These are phyloP conservation scores for Hygrophorus russula DNA, from an alignment of 768 basidiomycete species.

Conservation along the genomic window DNA sequence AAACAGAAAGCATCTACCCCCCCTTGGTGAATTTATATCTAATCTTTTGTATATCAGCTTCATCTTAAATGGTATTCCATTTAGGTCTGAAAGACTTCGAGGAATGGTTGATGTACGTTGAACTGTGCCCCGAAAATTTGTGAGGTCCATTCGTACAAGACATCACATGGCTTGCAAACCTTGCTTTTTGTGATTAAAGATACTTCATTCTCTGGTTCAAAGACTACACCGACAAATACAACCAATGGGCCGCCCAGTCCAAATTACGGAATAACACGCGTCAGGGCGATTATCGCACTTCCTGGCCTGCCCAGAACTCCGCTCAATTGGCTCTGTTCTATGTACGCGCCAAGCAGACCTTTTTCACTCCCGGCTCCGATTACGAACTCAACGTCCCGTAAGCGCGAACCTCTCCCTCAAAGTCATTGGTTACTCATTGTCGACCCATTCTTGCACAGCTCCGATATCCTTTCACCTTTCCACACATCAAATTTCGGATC, in stretches of 20 bases:
- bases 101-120: conserved; percentile 49
- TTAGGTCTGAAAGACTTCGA: conserved; percentile 63
- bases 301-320: conserved; percentile 33
- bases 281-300: conserved; percentile 18
- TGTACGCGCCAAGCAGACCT: conserved; percentile 69
- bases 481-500: conserved; percentile 27
- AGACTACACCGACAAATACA: conserved; percentile 48
- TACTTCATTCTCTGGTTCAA: conserved; percentile 78
- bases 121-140: conserved; percentile 67
- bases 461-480: conserved; percentile 52
- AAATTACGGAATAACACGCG: conserved; percentile 21
- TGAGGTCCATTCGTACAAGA: conserved; percentile 18
- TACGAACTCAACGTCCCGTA: conserved; percentile 60
- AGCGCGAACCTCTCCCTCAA: too few relatives aligned
- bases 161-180: neutral
- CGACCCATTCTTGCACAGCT: conserved; percentile 10
- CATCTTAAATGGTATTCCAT: conserved; percentile 1
- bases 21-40: conserved; percentile 37
- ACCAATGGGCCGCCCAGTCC: conserved; percentile 29
- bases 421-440: too few relatives aligned
- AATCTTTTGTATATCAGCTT: neutral
- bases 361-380: conserved; percentile 58
- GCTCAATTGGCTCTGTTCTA: conserved; percentile 63
- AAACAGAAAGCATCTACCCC: conserved; percentile 67
- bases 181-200: conserved; percentile 20